Conservation (phyloP, 2,329 filamentous ascomycete genomes). For the Fusarium bulbicola region DNA sequence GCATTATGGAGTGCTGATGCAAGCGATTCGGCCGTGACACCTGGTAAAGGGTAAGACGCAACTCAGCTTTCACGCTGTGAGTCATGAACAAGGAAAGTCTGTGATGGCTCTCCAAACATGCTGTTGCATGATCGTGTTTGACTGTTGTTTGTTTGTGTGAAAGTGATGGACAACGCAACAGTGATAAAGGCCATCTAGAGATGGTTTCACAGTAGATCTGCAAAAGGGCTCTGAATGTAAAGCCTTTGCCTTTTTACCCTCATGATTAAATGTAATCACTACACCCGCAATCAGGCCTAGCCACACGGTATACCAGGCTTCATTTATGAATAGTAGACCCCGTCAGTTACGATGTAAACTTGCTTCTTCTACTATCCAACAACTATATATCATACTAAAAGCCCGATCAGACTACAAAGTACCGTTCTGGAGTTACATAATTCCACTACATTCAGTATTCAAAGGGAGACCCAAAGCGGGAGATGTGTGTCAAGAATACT, state of each 20-base stretch:
- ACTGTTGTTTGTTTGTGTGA: neutral
- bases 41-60: neutral
- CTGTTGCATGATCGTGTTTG: too few species aligned
- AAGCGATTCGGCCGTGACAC: too few species aligned
- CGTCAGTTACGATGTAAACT: accelerated
- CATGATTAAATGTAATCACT: neutral
- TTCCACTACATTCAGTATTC: accelerated
- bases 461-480: accelerated
- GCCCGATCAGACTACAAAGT: accelerated
- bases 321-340: neutral
- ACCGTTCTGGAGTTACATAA: accelerated
- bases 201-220: accelerated
- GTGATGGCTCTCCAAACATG: neutral
- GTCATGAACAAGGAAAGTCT: neutral
- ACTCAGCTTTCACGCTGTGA: too few species aligned
- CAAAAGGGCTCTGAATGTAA: neutral
- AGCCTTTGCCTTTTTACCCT: accelerated
- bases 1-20: neutral
- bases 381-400: too few species aligned
- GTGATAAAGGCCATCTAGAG: neutral
- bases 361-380: neutral
- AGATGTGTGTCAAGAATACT: neutral
- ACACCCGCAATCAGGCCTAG: too few species aligned
- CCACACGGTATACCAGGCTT: accelerated
- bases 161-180: accelerated